These are phyloP conservation scores for Colletotrichum nymphaeae DNA, from an alignment of 2,329 filamentous ascomycete species.

Conservation along the genomic window DNA sequence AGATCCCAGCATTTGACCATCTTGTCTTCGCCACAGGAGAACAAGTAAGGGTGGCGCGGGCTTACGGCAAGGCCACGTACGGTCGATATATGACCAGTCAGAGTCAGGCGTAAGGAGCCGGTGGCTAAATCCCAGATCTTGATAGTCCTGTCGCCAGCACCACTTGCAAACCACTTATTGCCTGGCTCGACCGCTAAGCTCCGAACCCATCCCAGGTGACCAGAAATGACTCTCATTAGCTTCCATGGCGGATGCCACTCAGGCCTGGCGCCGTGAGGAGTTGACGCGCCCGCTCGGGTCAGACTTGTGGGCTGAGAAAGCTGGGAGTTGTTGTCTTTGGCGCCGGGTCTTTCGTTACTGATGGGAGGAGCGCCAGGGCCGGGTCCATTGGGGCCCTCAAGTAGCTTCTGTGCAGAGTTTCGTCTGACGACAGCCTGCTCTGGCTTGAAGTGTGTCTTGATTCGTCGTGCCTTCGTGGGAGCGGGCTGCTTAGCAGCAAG, in stretches of 20 bases:
- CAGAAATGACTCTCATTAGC: slow-evolving; percentile 96
- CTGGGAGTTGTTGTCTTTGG: background rate
- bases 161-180: slow-evolving; percentile 97
- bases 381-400: slow-evolving; percentile 42
- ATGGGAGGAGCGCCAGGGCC: background rate
- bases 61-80: slow-evolving; percentile 93
- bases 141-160: slow-evolving; percentile 94
- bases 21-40: slow-evolving; percentile 98
- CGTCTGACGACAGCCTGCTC: slow-evolving; percentile 64
- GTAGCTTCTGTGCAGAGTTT: slow-evolving; percentile 45
- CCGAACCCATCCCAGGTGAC: slow-evolving; percentile 95
- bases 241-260: slow-evolving; percentile 99
- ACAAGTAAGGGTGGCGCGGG: slow-evolving; percentile 93
- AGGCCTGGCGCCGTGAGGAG: slow-evolving; percentile 70
- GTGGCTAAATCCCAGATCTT: slow-evolving; percentile 98
- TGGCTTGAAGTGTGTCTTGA: slow-evolving; percentile 39
- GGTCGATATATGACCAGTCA: slow-evolving; percentile 95
- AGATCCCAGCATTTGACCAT: slow-evolving; percentile 99
- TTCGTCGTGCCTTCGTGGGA: slow-evolving; percentile 53
- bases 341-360: background rate
- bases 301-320: slow-evolving; percentile 45
- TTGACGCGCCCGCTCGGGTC: slow-evolving; percentile 37
- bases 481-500: slow-evolving; percentile 80
- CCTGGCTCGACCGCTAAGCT: slow-evolving; percentile 91
- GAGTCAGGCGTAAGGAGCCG: slow-evolving; percentile 83